Evolutionary conservation across 495 filamentous ascomycete species (phyloP).

Genomic region (Rhizodiscina lignyota): DNA sequence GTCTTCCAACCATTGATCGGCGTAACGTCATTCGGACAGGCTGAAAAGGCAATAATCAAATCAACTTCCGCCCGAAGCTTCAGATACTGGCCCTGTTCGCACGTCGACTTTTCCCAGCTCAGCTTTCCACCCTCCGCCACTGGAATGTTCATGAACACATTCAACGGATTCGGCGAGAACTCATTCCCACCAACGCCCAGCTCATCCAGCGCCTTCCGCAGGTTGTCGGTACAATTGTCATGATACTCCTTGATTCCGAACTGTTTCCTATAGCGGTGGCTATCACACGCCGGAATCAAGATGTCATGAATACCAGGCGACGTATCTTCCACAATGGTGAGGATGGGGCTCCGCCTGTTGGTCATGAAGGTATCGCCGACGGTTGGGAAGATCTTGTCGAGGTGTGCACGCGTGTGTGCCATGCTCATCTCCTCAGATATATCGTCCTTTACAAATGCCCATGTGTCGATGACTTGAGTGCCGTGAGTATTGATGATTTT

Average conservation of each 20-base stretch:
- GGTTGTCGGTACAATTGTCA: conserved; percentile 28
- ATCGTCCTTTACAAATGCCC: conserved; percentile 24
- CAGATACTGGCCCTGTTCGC: no score
- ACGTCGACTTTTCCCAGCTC: no score
- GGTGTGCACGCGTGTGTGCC: conserved; percentile 24
- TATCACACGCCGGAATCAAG: conserved; percentile 25
- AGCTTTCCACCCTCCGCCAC: conserved; percentile 17
- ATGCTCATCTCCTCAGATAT: conserved; percentile 23
- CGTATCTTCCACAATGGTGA: conserved; percentile 24
- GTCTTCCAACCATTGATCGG: no score
- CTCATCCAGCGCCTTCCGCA: conserved; percentile 19
- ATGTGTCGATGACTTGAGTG: conserved; percentile 35
- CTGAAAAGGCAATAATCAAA: no score
- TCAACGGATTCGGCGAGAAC: conserved; percentile 28
- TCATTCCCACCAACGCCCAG: conserved; percentile 9
- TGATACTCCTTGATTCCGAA: conserved; percentile 22
- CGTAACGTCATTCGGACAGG: no score
- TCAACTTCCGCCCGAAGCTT: no score
- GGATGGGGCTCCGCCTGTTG: conserved; percentile 22
- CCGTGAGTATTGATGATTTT: conserved; percentile 35
- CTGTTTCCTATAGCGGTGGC: conserved; percentile 20
- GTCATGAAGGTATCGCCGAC: conserved; percentile 20
- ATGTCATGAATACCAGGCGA: conserved; percentile 26
- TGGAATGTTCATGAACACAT: conserved; percentile 33
- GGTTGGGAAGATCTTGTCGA: conserved; percentile 15